These are phyloP conservation scores for Sesbania bispinosa DNA, from an alignment of 306 rosid genomes.

Conservation along the genomic window DNA sequence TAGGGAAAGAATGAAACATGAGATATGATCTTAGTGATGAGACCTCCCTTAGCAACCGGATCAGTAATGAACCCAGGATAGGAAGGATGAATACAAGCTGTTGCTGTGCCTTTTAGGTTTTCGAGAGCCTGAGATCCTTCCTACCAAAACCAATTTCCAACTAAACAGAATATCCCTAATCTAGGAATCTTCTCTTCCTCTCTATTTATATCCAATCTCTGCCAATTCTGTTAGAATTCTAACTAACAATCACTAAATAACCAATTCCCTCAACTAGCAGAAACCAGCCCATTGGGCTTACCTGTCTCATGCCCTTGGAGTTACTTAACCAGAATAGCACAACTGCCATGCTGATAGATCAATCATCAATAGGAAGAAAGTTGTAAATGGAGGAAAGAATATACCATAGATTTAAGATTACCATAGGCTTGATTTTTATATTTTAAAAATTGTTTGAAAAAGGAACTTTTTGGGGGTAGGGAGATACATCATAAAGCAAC, in stretches of 20 bases:
- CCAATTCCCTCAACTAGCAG: background rate
- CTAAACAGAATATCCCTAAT: background rate
- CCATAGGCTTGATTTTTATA: background rate
- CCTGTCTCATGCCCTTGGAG: too few species aligned
- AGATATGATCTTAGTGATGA: background rate
- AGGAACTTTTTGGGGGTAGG: background rate
- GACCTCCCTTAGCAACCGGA: too few species aligned
- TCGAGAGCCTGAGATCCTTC: background rate
- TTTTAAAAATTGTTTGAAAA: background rate
- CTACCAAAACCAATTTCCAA: background rate
- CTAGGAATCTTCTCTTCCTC: background rate
- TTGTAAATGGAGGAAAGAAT: background rate
- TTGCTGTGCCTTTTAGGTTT: background rate
- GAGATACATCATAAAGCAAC: background rate
- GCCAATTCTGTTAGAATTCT: background rate
- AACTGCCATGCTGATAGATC: background rate
- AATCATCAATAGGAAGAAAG: background rate
- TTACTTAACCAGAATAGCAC: slow-evolving; percentile 1
- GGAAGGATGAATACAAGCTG: background rate
- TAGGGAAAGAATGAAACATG: background rate
- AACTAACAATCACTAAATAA: background rate
- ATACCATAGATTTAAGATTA: background rate
- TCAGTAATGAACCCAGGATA: background rate
- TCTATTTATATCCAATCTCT: background rate
- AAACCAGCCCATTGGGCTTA: background rate